phyloP scores from a whole-genome alignment of 225 moss, liverwort and hornwort genomes.

The Rhytidiadelphus loreus region DNA sequence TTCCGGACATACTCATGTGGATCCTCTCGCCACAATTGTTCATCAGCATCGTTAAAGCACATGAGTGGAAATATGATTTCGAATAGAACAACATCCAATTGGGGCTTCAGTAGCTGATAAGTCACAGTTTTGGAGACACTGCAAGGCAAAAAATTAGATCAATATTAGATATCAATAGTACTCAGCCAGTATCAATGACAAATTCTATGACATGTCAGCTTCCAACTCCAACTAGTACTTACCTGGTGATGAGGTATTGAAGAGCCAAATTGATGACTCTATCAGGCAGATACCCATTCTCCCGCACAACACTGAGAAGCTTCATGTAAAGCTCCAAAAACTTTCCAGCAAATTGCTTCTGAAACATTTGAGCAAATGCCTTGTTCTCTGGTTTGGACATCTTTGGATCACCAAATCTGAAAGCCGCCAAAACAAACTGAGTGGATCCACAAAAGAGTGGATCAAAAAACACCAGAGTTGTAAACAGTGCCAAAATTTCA shows the following conservation, averaged over 20 bases:
- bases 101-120: slow-evolving; percentile 90
- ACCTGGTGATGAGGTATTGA: slow-evolving; percentile 96
- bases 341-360: slow-evolving; percentile 93
- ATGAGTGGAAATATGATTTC: slow-evolving; percentile 97
- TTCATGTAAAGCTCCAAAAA: slow-evolving; percentile 95
- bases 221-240: background rate
- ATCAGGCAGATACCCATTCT: slow-evolving; percentile 94
- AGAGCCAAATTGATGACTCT: slow-evolving; percentile 96
- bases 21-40: slow-evolving; percentile 93
- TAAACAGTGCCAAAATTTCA: background rate
- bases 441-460: background rate
- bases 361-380: slow-evolving; percentile 99
- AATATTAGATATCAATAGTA: background rate
- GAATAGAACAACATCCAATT: slow-evolving; percentile 88
- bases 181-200: background rate
- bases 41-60: slow-evolving; percentile 98
- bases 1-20: slow-evolving; percentile 99
- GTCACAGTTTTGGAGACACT: slow-evolving; percentile 93
- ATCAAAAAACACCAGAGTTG: background rate
- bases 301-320: slow-evolving; percentile 78
- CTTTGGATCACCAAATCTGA: slow-evolving; percentile 97
- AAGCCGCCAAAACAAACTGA: background rate
- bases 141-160: background rate
- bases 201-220: background rate
- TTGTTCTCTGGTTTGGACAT: slow-evolving; percentile 98